These are phyloP conservation scores for Lepiota venenata DNA, from an alignment of 768 basidiomycete species.

Conservation along the genomic window DNA sequence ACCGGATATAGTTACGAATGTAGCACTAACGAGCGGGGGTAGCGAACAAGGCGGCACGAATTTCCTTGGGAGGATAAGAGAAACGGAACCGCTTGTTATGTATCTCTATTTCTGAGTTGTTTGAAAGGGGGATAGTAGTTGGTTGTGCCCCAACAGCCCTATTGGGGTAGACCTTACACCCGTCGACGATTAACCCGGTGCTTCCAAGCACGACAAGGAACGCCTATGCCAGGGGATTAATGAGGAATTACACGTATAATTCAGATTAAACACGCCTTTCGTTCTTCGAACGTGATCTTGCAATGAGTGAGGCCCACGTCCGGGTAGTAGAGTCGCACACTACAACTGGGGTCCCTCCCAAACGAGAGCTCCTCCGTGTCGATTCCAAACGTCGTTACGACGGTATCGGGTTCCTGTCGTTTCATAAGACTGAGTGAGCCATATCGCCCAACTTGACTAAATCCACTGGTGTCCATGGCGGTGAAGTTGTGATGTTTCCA, in stretches of 20 bases:
- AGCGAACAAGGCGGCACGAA: slow-evolving; percentile 48
- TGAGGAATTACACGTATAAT: not conserved
- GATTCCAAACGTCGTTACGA: slow-evolving; percentile 68
- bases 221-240: slow-evolving; percentile 39
- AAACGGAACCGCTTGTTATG: slow-evolving; percentile 70
- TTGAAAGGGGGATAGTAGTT: slow-evolving; percentile 60
- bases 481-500: not conserved
- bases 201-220: slow-evolving; percentile 62
- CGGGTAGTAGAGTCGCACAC: slow-evolving; percentile 67
- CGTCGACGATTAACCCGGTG: slow-evolving; percentile 57
- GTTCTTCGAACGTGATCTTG: slow-evolving; percentile 63
- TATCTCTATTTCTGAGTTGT: slow-evolving; percentile 65
- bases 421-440: slow-evolving; percentile 68
- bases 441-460: slow-evolving; percentile 57
- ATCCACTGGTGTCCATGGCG: slow-evolving; percentile 37
- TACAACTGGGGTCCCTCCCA: slow-evolving; percentile 61
- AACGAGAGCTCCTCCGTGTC: slow-evolving; percentile 67
- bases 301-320: slow-evolving; percentile 62
- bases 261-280: slow-evolving; percentile 40
- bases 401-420: slow-evolving; percentile 35
- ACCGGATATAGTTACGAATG: not conserved
- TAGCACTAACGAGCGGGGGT: slow-evolving; percentile 44
- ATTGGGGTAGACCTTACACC: slow-evolving; percentile 56
- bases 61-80: slow-evolving; percentile 70
- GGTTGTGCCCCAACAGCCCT: slow-evolving; percentile 24